Evolutionary conservation across 2,329 filamentous ascomycete species (phyloP).

Genomic region (Pyrenochaeta sp.): DNA sequence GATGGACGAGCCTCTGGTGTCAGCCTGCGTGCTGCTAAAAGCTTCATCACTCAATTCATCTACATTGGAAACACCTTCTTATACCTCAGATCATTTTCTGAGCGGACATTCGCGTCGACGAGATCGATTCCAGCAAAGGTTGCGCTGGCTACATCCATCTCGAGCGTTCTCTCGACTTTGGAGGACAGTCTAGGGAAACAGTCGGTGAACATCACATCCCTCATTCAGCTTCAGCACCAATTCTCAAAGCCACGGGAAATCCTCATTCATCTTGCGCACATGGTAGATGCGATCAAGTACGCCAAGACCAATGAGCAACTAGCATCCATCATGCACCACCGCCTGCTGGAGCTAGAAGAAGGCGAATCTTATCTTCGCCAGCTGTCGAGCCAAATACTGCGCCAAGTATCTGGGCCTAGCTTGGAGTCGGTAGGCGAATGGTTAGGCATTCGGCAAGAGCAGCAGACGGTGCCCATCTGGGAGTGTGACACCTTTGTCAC

Average conservation of each 20-base stretch:
- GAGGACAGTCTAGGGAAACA: constrained; percentile 50
- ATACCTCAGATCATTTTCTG: constrained; percentile 47
- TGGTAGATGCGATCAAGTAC: constrained; percentile 58
- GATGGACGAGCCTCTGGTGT: constrained; percentile 61
- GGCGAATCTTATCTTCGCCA: constrained; percentile 68
- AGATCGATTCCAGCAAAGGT: constrained; percentile 50
- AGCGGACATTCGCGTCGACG: constrained; percentile 45
- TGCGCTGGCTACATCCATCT: constrained; percentile 53
- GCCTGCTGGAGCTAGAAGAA: constrained; percentile 64
- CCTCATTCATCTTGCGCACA: constrained; percentile 60
- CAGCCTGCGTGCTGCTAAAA: constrained; percentile 59
- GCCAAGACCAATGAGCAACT: constrained; percentile 51
- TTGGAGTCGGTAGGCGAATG: constrained; percentile 74
- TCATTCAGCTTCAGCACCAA: constrained; percentile 53
- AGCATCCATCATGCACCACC: constrained; percentile 48
- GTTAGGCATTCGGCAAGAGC: constrained; percentile 70
- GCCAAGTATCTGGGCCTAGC: constrained; percentile 71
- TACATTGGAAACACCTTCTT: constrained; percentile 48
- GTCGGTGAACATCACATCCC: constrained; percentile 35
- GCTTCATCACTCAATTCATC: constrained; percentile 59
- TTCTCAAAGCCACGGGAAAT: constrained; percentile 60
- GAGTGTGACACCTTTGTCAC: constrained; percentile 42
- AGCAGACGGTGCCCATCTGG: constrained; percentile 33
- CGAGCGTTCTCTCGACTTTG: constrained; percentile 50
- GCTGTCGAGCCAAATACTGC: constrained; percentile 73